Percentiles rank a stretch among this genome's conserved stretches.
Conservation (phyloP, 768 basidiomycete genomes). For the Trametes cingulata region DNA sequence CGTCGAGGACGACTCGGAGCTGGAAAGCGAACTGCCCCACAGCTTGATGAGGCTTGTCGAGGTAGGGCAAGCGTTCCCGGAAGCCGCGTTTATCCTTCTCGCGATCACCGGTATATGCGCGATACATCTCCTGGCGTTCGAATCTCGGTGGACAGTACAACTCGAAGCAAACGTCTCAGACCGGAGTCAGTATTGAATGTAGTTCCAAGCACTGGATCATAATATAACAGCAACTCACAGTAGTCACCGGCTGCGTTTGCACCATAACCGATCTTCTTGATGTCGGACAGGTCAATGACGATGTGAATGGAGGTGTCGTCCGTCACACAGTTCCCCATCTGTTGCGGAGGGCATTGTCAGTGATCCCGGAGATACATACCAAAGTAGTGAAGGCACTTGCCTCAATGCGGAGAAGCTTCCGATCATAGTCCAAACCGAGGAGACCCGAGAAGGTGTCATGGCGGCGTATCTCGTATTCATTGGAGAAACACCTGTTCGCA, state of each 20-base stretch:
- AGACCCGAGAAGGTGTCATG: slow-evolving; percentile 45
- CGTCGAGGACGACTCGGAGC: slow-evolving; percentile 59
- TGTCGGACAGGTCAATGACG: slow-evolving; percentile 53
- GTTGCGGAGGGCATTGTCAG: slow-evolving; percentile 36
- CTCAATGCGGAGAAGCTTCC: slow-evolving; percentile 61
- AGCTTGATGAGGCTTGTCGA: slow-evolving; percentile 54
- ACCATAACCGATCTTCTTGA: slow-evolving; percentile 60
- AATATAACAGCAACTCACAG: slow-evolving; percentile 54
- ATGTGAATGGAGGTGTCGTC: slow-evolving; percentile 51
- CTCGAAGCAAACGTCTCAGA: slow-evolving; percentile 66
- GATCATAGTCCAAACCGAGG: slow-evolving; percentile 63
- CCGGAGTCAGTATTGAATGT: neutral
- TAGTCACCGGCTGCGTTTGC: slow-evolving; percentile 59
- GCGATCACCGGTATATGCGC: slow-evolving; percentile 44
- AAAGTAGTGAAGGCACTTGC: slow-evolving; percentile 37
- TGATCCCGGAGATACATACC: too few species aligned
- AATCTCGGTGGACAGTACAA: slow-evolving; percentile 62
- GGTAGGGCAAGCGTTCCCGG: slow-evolving; percentile 56
- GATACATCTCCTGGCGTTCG: slow-evolving; percentile 59
- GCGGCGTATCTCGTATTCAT: slow-evolving; percentile 66
- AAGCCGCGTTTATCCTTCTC: slow-evolving; percentile 43
- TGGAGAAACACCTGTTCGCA: slow-evolving; percentile 48
- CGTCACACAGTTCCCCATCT: slow-evolving; percentile 58
- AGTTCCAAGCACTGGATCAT: slow-evolving; percentile 23
- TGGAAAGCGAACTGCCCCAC: slow-evolving; percentile 73